A percentile compares a stretch with the other conserved stretches of the same genome.
Evolutionary conservation across 208 protist genomes (phyloP).

Genomic region (Endotrypanum monterogeii): DNA sequence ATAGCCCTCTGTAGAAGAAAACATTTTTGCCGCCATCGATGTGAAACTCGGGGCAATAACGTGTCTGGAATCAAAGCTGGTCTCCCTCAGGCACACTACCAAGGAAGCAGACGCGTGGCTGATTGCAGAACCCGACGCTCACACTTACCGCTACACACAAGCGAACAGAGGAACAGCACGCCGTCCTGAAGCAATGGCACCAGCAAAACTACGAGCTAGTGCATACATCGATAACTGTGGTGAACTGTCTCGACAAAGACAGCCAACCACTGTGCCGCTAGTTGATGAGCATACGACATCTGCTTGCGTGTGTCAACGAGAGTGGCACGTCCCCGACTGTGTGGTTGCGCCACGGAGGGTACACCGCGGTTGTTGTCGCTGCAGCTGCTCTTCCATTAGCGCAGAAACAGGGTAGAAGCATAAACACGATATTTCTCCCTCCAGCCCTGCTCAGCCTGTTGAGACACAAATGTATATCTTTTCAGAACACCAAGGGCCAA

Average conservation of each 20-base stretch:
- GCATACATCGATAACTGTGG: slow-evolving; percentile 25
- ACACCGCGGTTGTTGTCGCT: background rate
- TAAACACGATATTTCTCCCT: background rate
- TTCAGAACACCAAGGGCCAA: background rate
- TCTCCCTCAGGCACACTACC: background rate
- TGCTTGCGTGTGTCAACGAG: background rate
- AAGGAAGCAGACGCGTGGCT: slow-evolving; percentile 8
- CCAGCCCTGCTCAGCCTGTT: background rate
- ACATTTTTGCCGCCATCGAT: slow-evolving; percentile 1
- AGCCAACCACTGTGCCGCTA: slow-evolving; percentile 14
- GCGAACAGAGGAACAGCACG: slow-evolving; percentile 39
- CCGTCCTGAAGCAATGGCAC: slow-evolving; percentile 26
- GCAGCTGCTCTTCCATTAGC: background rate
- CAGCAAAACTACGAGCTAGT: slow-evolving; percentile 32
- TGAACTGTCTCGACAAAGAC: slow-evolving; percentile 27
- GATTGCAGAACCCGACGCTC: slow-evolving; percentile 34
- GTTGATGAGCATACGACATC: slow-evolving; percentile 5
- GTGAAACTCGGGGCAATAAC: slow-evolving; percentile 7
- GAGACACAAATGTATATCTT: background rate
- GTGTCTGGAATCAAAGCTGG: background rate
- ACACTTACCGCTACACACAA: slow-evolving; percentile 31
- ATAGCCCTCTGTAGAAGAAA: slow-evolving; percentile 4
- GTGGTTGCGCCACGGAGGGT: background rate
- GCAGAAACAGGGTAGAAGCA: background rate
- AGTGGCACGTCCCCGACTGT: background rate